These are phyloP conservation scores for Talaromyces wortmannii DNA, from an alignment of 495 filamentous ascomycete species.

Conservation along the genomic window DNA sequence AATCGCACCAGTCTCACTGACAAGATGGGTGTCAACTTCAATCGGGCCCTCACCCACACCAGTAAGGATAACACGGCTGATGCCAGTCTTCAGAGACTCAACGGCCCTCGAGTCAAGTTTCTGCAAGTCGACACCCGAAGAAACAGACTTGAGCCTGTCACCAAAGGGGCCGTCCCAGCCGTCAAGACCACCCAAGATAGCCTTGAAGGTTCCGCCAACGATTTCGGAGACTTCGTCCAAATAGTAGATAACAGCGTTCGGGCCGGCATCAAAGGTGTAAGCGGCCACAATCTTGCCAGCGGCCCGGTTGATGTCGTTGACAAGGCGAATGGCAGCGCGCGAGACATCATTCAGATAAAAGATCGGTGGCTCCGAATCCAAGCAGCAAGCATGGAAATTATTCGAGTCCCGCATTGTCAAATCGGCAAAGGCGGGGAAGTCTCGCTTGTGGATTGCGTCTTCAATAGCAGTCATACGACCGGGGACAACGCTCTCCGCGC, in stretches of 20 bases:
- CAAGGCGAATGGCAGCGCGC: constrained; percentile 74
- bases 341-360: constrained; percentile 97
- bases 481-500: constrained; percentile 70
- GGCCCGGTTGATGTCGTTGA: constrained; percentile 77
- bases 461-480: constrained; percentile 82
- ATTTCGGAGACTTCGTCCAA: constrained; percentile 64
- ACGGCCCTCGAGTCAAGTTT: constrained; percentile 50
- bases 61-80: constrained; percentile 84
- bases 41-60: constrained; percentile 85
- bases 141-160: constrained; percentile 37
- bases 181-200: constrained; percentile 41
- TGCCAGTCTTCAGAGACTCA: constrained; percentile 62
- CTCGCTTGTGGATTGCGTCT: constrained; percentile 61
- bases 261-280: constrained; percentile 97
- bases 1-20: constrained; percentile 61
- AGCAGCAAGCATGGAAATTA: constrained; percentile 88
- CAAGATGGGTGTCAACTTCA: constrained; percentile 68
- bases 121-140: constrained; percentile 36
- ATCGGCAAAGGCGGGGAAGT: constrained; percentile 83
- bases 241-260: constrained; percentile 95
- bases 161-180: constrained; percentile 57
- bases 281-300: constrained; percentile 71
- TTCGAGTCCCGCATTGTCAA: constrained; percentile 96
- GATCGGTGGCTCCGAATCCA: constrained; percentile 93
- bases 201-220: constrained; percentile 65